These are phyloP conservation scores for Sindora glabra DNA, from an alignment of 306 rosid genomes.

Conservation along the genomic window DNA sequence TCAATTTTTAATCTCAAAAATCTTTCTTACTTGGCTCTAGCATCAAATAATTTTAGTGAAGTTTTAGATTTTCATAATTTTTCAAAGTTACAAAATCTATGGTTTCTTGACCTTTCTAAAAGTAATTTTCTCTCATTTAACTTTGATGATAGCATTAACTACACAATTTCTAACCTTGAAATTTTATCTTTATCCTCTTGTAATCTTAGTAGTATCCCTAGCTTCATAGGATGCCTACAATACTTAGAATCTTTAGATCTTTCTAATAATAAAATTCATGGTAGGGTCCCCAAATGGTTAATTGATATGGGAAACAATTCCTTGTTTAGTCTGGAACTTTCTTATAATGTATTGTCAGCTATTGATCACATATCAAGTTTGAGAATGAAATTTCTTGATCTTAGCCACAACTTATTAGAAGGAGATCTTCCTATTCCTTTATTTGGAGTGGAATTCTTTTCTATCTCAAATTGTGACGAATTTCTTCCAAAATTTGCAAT, in stretches of 20 bases:
- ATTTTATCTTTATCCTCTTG: background rate
- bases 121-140: background rate
- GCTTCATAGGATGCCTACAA: background rate
- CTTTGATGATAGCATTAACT: background rate
- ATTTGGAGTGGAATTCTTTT: background rate
- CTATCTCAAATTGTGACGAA: slow-evolving; percentile 1
- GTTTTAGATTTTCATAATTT: background rate
- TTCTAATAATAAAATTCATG: too few relatives aligned
- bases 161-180: background rate
- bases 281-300: too few relatives aligned
- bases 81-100: background rate
- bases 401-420: background rate
- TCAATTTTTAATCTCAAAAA: background rate
- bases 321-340: background rate
- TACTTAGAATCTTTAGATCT: background rate
- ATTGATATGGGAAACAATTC: slow-evolving; percentile 13
- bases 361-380: background rate
- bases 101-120: background rate
- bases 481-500: too few relatives aligned
- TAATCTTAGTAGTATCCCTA: background rate
- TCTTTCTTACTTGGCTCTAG: background rate
- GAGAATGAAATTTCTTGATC: background rate
- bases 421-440: background rate
- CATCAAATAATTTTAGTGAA: slow-evolving; percentile 1
- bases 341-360: background rate